These are phyloP conservation scores for Eucalyptus regnans DNA, from an alignment of 345 rosid genomes.

Conservation along the genomic window DNA sequence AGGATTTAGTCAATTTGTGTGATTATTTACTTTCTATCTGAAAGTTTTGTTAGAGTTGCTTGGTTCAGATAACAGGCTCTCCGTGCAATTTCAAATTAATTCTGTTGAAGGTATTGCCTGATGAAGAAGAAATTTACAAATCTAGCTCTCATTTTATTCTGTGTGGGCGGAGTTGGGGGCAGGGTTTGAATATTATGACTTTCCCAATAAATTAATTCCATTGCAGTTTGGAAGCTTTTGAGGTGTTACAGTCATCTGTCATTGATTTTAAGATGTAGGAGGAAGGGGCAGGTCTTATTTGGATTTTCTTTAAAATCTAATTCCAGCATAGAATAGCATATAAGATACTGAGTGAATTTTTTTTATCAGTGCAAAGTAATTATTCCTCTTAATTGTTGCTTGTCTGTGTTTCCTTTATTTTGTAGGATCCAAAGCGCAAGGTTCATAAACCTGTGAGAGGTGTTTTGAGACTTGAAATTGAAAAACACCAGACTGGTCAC, in stretches of 20 bases:
- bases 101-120: background rate
- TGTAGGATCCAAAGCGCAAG: constrained; percentile 86
- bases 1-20: background rate
- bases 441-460: constrained; percentile 97
- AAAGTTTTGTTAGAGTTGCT: background rate
- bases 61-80: background rate
- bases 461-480: constrained; percentile 81
- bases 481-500: constrained; percentile 66
- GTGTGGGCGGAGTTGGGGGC: background rate
- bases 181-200: background rate
- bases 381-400: background rate
- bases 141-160: background rate
- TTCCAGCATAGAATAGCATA: background rate
- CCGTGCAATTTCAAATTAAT: background rate
- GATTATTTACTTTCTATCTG: background rate
- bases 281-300: background rate
- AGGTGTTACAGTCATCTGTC: background rate
- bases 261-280: background rate
- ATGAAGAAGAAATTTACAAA: background rate
- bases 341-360: background rate
- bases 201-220: background rate
- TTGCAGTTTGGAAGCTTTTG: background rate
- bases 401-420: background rate
- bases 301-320: background rate
- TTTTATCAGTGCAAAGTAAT: background rate